Evolutionary conservation across 768 basidiomycete species (phyloP).

Genomic region (Psilocybe cubensis): DNA sequence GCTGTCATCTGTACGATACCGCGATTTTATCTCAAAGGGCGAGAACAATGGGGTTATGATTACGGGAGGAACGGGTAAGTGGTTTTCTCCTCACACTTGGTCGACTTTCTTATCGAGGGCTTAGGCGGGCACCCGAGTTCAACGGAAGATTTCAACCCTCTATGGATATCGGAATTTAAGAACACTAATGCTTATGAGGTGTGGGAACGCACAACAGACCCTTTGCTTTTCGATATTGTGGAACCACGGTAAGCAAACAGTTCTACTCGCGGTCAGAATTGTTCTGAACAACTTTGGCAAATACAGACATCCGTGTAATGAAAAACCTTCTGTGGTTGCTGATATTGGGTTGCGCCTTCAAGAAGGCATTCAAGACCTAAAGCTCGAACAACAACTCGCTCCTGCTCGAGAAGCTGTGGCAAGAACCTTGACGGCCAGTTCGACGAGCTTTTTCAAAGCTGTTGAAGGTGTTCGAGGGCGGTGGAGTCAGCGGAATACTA

Average conservation of each 20-base stretch:
- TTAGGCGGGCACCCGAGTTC: slow-evolving; percentile 60
- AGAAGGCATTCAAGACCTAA: slow-evolving; percentile 94
- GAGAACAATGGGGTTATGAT: slow-evolving; percentile 68
- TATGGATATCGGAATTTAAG: slow-evolving; percentile 90
- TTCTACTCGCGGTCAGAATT: neutral
- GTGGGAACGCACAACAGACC: slow-evolving; percentile 92
- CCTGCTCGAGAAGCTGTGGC: slow-evolving; percentile 90
- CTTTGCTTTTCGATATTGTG: slow-evolving; percentile 91
- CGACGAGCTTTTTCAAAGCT: slow-evolving; percentile 84
- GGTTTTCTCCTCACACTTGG: neutral
- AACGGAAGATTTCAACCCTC: slow-evolving; percentile 80
- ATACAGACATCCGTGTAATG: slow-evolving; percentile 88
- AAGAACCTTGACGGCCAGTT: slow-evolving; percentile 72
- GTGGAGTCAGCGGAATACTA: slow-evolving; percentile 47
- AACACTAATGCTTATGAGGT: slow-evolving; percentile 85
- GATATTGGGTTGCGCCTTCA: slow-evolving; percentile 91
- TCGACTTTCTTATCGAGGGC: neutral
- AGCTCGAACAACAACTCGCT: slow-evolving; percentile 90
- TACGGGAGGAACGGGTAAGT: slow-evolving; percentile 59
- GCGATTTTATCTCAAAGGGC: slow-evolving; percentile 79
- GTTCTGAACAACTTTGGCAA: neutral
- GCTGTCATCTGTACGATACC: slow-evolving; percentile 87
- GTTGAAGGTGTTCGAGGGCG: slow-evolving; percentile 86
- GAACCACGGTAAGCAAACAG: slow-evolving; percentile 72
- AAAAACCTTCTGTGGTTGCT: slow-evolving; percentile 85